Evolutionary conservation across 2,329 filamentous ascomycete species (phyloP).

Genomic region (Arachnomyces sp.): DNA sequence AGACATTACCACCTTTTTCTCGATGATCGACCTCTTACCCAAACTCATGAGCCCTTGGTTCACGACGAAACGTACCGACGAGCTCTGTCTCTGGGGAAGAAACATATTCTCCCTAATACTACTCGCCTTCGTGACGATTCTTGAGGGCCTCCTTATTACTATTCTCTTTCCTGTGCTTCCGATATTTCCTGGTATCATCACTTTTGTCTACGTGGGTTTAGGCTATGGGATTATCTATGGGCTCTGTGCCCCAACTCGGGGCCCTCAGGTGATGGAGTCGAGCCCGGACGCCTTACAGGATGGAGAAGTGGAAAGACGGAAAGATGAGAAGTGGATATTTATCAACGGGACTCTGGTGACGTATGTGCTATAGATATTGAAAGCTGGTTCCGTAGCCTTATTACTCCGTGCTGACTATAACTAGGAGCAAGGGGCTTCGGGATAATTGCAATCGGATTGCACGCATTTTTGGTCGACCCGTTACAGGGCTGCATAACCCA

Average conservation of each 20-base stretch:
- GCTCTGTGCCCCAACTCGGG: constrained; percentile 8
- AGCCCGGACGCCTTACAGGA: background rate
- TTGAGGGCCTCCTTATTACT: constrained; percentile 6
- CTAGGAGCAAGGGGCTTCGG: constrained; percentile 56
- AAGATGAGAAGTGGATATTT: constrained; percentile 13
- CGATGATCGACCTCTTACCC: constrained; percentile 8
- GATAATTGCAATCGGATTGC: constrained; percentile 64
- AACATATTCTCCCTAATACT: constrained; percentile 8
- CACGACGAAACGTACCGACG: constrained; percentile 6
- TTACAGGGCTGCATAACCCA: constrained; percentile 68
- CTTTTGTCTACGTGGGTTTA: constrained; percentile 2
- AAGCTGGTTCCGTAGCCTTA: background rate
- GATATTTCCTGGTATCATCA: constrained; percentile 10
- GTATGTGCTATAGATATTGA: constrained; percentile 4
- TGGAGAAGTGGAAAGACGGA: background rate
- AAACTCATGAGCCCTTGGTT: constrained; percentile 7
- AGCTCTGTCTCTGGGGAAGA: constrained; percentile 6
- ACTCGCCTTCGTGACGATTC: constrained; percentile 5
- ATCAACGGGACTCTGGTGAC: constrained; percentile 13
- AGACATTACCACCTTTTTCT: constrained; percentile 9
- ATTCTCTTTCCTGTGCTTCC: background rate
- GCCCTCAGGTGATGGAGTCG: constrained; percentile 5
- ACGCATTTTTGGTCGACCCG: constrained; percentile 61
- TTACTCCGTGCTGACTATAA: background rate
- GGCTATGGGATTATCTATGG: constrained; percentile 5